phyloP scores from a whole-genome alignment of 2,329 filamentous ascomycete species.

The Nemania bipapillata region DNA sequence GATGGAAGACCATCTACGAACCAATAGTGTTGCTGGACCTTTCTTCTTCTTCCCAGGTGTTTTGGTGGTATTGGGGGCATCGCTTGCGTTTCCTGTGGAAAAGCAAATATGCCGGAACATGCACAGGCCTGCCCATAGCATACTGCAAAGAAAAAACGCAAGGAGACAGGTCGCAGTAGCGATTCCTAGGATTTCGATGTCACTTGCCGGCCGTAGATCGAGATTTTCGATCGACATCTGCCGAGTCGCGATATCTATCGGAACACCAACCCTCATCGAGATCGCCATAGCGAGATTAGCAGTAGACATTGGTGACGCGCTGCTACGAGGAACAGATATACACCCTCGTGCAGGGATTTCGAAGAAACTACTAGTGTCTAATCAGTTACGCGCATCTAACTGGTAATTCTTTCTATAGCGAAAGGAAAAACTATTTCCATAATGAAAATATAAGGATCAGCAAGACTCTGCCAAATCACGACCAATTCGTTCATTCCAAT shows the following conservation, averaged over 20 bases:
- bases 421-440: not conserved
- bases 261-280: not conserved
- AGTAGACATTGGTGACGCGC: not conserved
- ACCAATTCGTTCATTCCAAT: not conserved
- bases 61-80: not conserved
- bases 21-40: not conserved
- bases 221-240: constrained; percentile 16
- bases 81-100: not conserved
- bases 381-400: not conserved
- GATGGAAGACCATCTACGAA: not conserved
- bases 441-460: too few relatives aligned
- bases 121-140: constrained; percentile 19
- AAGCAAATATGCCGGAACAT: not conserved
- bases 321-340: not conserved
- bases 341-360: not conserved
- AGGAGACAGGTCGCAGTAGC: constrained; percentile 33
- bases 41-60: not conserved
- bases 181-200: constrained; percentile 31
- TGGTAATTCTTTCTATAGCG: not conserved
- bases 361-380: not conserved
- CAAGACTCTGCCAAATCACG: not conserved
- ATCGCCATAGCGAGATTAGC: not conserved
- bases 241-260: constrained; percentile 6
- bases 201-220: constrained; percentile 22
- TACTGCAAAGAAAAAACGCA: constrained; percentile 22